Evolutionary conservation across 2,329 filamentous ascomycete genomes (phyloP), one percentile per base, ranked within the genome.

Genomic region (Ceratocystis diversiconidia): DNA sequence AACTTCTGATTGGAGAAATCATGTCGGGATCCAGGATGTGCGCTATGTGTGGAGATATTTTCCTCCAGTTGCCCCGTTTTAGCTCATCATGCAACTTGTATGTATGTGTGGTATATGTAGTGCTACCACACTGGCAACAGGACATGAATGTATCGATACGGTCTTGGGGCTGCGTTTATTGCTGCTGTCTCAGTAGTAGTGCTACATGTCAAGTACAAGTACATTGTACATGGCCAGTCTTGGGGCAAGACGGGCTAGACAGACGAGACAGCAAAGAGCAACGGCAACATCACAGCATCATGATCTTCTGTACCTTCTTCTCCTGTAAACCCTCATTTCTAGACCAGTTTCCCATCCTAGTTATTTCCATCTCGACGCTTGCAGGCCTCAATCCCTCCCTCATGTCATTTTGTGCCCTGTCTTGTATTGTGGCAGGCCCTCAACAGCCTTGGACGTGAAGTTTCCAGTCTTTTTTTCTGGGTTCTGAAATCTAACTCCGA

Each of bases 311-410:
- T 15, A 25, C 48, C 48, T 52, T 28, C 48, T 52, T 19, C 12
- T 52, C 48, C 17, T 59, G 52, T n/a, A 32, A 59, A 59, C 52
- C 10, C 4, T 32, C 52, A 59, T 19, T 59, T 30, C 28, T 32
- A 3, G 52, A 36, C 6, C 15, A 30, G 52, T 19, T 36, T 59
- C 28, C 15, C 6, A 32, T 32, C 52, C 52, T 59, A 2, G 52
- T n/a, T n/a, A n/a, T 8, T 59, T 59, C 25, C 52, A 59, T 32
- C 28, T 36, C 30, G 7, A 30, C 30, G 25, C 52, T 59, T 59
- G 52, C 52, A 59, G 52, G 52, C 52, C 52, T 59, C 52, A 32
- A 59, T 59, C 52, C 28, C 25, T n/a, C n/a, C 28, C n/a, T 15
- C 12, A 17, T 19, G 17, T 59, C 6, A 59, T 59, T 59, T 59